These are phyloP conservation scores for Diphasiastrum complanatum DNA, from an alignment of 83 land plant genomes.

Conservation along the genomic window DNA sequence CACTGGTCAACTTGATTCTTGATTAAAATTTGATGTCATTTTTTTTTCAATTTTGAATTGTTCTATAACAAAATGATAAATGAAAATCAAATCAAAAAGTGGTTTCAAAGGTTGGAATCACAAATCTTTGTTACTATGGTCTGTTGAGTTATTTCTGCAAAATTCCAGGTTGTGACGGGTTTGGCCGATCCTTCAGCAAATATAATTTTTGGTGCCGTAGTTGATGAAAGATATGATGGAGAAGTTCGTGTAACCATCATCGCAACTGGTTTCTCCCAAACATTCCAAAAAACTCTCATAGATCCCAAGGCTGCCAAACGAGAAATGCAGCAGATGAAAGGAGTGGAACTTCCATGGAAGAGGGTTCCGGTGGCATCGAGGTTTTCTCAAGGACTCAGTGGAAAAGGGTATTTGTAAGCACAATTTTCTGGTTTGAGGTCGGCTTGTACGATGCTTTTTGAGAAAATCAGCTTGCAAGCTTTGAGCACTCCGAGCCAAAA, in stretches of 20 bases:
- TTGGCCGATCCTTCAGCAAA: slow-evolving; percentile 98
- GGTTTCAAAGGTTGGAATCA: neutral
- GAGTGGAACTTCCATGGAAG: slow-evolving; percentile 14
- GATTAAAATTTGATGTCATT: too few relatives aligned
- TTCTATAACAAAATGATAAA: neutral
- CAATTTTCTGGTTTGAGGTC: too few relatives aligned
- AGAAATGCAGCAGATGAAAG: slow-evolving; percentile 44
- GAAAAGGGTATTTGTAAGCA: too few relatives aligned
- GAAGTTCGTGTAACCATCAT: slow-evolving; percentile 89
- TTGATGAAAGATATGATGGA: slow-evolving; percentile 83
- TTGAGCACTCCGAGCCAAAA: too few relatives aligned
- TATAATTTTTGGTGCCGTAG: slow-evolving; percentile 93
- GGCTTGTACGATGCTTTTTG: too few relatives aligned
- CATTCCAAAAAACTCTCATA: slow-evolving; percentile 68
- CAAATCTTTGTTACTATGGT: neutral
- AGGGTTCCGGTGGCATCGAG: too few relatives aligned
- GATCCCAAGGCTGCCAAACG: slow-evolving; percentile 58
- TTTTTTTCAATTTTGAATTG: neutral
- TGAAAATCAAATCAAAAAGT: neutral
- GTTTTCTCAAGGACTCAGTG: too few relatives aligned
- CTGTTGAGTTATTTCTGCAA: too few relatives aligned
- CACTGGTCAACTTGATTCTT: too few relatives aligned
- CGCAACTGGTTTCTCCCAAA: slow-evolving; percentile 94
- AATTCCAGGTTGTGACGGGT: slow-evolving; percentile 87
- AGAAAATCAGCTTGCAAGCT: too few relatives aligned